Base-by-base conservation (phyloP, 345 rosid genomes). In the Lagerstroemia speciosa region DNA sequence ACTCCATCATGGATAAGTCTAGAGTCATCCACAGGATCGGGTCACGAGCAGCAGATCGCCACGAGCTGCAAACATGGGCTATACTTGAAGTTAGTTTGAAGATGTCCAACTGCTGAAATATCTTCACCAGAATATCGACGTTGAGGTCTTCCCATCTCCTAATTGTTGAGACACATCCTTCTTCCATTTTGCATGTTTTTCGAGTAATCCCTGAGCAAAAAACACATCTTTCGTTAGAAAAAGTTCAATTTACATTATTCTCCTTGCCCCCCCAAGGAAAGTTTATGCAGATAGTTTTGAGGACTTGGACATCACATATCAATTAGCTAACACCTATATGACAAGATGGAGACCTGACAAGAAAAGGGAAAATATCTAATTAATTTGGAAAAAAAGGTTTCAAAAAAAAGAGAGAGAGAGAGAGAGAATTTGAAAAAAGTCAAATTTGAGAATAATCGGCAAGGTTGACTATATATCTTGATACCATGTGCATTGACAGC, bases 91-190 rank as follows among this genome's bases (percentile, higher is more conserved):
- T 86, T 22, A 87, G 71, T 76, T 89, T 78, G 36, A 74, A 77
- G 71, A 90, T 80, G 64, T 81, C 76, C 8, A 88, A 83, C 27
- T 78, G 80, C 82, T 76, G 83, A 70, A 90, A 86, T 41, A 90
- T 87, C 75, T 73, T 82, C 71, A 87, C 92, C 81, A 93, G 81
- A 0, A 82, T 75, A 76, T 93, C 96, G 31, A 70, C 82, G 71
- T 89, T 86, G 77, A 90, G 32, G 69, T 93, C 90, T 80, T 90
- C 97, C 98, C 97, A 90, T 81, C 86, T 87, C 79, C 86, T 81
- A 36, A 45, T 50, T 20, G 67, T 68, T 38, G 63, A 8, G 5
- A 55, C 78, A 53, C 74, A n/a, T n/a, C n/a, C 72, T 67, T 87
- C 98, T 76, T 84, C 91, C 86, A 78, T 84, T 70, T 37, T 26